Conservation (phyloP, 192 early-diverging fungal genomes). For the Podila epicladia region DNA sequence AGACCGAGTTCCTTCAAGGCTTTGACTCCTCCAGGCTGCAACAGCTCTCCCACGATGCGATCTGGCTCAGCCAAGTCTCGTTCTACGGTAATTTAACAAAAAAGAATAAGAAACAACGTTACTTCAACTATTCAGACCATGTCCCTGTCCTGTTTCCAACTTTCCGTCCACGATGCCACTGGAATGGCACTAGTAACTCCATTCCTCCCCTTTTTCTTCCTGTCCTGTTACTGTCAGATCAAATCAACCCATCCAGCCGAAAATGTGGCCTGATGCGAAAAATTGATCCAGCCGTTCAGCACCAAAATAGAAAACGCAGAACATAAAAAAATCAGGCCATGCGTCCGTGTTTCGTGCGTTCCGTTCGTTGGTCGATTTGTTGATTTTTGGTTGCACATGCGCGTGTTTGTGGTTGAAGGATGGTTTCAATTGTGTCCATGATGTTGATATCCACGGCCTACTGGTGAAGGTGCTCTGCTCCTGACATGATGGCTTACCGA, state of each 20-base stretch:
- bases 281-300: not conserved
- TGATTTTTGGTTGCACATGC: too few relatives aligned
- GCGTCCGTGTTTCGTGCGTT: constrained; percentile 1
- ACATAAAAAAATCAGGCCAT: constrained; percentile 35
- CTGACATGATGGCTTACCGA: constrained; percentile 44
- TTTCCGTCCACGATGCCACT: not conserved
- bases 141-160: not conserved
- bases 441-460: not conserved
- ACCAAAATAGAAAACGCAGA: not conserved
- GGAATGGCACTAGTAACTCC: too few relatives aligned
- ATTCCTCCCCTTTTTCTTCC: not conserved
- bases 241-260: not conserved
- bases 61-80: constrained; percentile 94
- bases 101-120: not conserved
- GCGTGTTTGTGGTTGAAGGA: too few relatives aligned
- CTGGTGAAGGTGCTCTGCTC: not conserved
- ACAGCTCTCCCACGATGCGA: constrained; percentile 96
- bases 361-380: not conserved
- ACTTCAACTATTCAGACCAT: not conserved
- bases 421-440: too few relatives aligned
- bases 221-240: not conserved
- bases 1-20: constrained; percentile 84
- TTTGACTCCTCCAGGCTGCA: constrained; percentile 94
- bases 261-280: constrained; percentile 1
- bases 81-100: constrained; percentile 58